Conservation (phyloP, 805 yeast genomes). For the Cyberlindnera maclurae region DNA sequence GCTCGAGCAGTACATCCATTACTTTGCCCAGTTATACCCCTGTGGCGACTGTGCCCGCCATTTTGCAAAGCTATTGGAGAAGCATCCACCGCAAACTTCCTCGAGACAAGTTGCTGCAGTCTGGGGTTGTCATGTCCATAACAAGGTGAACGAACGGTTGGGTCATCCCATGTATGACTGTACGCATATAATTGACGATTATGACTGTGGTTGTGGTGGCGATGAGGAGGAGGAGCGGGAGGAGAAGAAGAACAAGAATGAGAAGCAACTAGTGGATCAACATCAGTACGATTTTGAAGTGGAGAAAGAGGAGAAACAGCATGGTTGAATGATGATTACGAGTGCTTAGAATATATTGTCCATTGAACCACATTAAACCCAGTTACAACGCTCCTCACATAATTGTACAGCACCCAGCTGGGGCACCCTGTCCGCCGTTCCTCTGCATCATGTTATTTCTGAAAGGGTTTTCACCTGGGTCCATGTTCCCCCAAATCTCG, state of each 20-base stretch:
- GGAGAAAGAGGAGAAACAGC: conserved; percentile 43
- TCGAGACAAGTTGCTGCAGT: conserved; percentile 75
- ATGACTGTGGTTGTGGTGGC: conserved; percentile 95
- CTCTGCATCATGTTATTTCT: conserved; percentile 15
- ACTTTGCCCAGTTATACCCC: conserved; percentile 90
- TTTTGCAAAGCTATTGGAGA: conserved; percentile 58
- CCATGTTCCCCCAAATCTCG: conserved; percentile 33
- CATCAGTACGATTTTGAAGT: conserved; percentile 38
- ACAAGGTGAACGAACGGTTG: conserved; percentile 70
- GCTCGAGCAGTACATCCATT: conserved; percentile 51
- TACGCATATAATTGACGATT: conserved; percentile 74
- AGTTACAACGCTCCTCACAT: conserved; percentile 19
- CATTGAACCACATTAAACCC: not conserved
- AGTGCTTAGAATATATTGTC: not conserved
- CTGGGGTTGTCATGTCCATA: conserved; percentile 96
- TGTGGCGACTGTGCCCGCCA: conserved; percentile 97
- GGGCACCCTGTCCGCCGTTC: conserved; percentile 1
- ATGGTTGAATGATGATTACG: conserved; percentile 25
- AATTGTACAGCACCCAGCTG: conserved; percentile 28
- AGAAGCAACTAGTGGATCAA: conserved; percentile 22
- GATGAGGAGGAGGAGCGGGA: conserved; percentile 34
- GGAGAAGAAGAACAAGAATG: not conserved
- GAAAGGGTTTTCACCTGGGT: conserved; percentile 32
- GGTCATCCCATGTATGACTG: conserved; percentile 77
- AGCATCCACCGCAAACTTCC: conserved; percentile 79